A percentile compares a stretch with the other conserved stretches of the same genome.
Evolutionary conservation across 371 early-diverging fungal genomes (phyloP).

Genomic region (Phascolomyces articulosus): DNA sequence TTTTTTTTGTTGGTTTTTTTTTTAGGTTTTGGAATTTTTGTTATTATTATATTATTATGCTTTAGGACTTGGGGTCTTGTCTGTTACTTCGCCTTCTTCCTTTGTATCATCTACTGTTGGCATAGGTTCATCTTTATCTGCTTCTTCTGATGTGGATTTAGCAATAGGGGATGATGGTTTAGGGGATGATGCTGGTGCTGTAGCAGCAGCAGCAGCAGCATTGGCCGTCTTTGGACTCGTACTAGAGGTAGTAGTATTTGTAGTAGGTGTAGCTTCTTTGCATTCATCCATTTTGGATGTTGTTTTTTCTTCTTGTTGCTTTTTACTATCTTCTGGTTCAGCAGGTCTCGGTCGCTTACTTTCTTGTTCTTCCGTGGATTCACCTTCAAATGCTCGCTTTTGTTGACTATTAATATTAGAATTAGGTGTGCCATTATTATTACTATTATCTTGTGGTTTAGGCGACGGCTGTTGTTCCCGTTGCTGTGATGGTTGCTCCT

Average conservation of each 20-base stretch:
- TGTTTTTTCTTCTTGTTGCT: not conserved
- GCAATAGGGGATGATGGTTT: not conserved
- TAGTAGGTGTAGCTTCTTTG: not conserved
- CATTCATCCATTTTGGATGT: not conserved
- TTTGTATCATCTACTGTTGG: slow-evolving; percentile 15
- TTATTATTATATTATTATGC: too few relatives aligned
- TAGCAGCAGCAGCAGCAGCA: not conserved
- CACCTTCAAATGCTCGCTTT: not conserved
- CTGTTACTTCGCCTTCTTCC: slow-evolving; percentile 22
- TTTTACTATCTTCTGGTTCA: not conserved
- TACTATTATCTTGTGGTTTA: not conserved
- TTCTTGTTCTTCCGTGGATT: not conserved
- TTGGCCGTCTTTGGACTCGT: too few relatives aligned
- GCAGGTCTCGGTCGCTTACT: slow-evolving; percentile 2
- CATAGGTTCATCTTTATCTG: not conserved
- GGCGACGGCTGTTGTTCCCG: not conserved
- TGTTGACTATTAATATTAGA: not conserved
- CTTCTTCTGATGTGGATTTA: not conserved
- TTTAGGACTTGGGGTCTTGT: slow-evolving; percentile 17
- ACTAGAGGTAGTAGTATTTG: too few relatives aligned
- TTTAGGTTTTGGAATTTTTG: too few relatives aligned
- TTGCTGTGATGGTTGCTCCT: not conserved
- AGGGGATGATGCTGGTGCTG: slow-evolving; percentile 5
- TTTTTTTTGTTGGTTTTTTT: too few relatives aligned
- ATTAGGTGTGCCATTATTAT: not conserved